A percentile compares a stretch with the other conserved stretches of the same genome.
Conservation (phyloP, 2,329 filamentous ascomycete genomes). For the Cadophora sp. region DNA sequence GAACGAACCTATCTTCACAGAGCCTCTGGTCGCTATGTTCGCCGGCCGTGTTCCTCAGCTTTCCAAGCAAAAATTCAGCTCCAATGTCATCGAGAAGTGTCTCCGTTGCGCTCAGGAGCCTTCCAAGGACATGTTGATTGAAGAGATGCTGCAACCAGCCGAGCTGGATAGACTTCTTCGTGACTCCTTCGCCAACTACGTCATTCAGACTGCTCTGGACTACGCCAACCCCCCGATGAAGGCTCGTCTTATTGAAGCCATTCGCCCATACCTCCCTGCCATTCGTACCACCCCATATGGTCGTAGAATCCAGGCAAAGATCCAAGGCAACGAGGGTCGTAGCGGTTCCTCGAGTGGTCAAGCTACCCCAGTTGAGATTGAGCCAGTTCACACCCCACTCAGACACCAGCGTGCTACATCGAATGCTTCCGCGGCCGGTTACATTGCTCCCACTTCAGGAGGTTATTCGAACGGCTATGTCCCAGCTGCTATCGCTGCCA, state of each 20-base stretch:
- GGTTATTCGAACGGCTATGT: constrained; percentile 41
- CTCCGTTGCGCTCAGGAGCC: constrained; percentile 80
- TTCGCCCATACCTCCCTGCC: constrained; percentile 82
- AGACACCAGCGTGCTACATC: constrained; percentile 45
- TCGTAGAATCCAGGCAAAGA: constrained; percentile 90
- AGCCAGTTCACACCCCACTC: constrained; percentile 37
- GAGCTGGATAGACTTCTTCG: constrained; percentile 90
- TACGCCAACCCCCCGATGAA: constrained; percentile 79
- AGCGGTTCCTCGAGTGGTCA: constrained; percentile 43
- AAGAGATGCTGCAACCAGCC: constrained; percentile 76
- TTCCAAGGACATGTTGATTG: constrained; percentile 81
- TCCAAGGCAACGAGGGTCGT: constrained; percentile 63
- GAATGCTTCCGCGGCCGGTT: constrained; percentile 40
- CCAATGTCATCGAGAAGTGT: constrained; percentile 98
- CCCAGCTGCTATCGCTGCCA: constrained; percentile 31
- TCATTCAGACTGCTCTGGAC: constrained; percentile 94
- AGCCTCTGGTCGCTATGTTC: constrained; percentile 86
- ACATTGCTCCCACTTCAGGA: constrained; percentile 34
- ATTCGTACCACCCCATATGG: constrained; percentile 94
- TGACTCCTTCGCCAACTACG: constrained; percentile 96
- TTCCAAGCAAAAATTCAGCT: constrained; percentile 98
- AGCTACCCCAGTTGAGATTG: constrained; percentile 41
- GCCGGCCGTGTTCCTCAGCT: constrained; percentile 71
- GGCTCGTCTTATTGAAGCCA: constrained; percentile 77
- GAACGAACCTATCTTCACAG: constrained; percentile 85